Evolutionary conservation across 306 rosid species (phyloP), one percentile per base, ranked within the genome.

Genomic region (Fagus sylvatica): DNA sequence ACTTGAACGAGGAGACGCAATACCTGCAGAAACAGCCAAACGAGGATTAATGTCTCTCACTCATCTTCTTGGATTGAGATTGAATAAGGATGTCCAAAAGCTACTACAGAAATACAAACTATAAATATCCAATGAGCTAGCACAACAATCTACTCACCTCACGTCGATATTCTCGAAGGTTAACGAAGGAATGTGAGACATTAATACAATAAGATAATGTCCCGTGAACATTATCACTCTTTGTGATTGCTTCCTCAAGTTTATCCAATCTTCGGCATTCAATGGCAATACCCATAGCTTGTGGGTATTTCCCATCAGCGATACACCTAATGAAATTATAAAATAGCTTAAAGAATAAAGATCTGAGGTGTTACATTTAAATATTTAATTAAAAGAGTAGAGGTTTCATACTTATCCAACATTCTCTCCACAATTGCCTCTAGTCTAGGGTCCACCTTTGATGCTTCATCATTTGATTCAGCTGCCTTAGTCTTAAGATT

Each of bases 181-280:
- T 95, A 56, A 95, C 97, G 84, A 83, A 95, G 82, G 97, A 87
- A 85, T 95, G 97, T 62, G 99, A 95, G 81, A 95, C 86, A 39
- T 86, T 74, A 41, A 93, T 91, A 89, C 99, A 95, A 86, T 95
- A 95, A 48, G 98, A 91, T 57, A 95, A 76, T 75, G 96, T 91
- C 82, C 99, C 99, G 34, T 91, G 96, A 79, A 95, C 82, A 66
- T 90, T 91, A 82, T 95, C 99, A 84, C 99, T 95, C 87, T 71
- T 91, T n/a, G 90, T 93, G 77, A 95, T 90, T 46, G 99, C 99
- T 85, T 95, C 99, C 91, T 95, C 99, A 6, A 95, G 90, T 83
- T 93, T 95, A 90, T 95, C 99, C 84, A 95, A 86, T 81, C 99
- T 93, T 78, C 98, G 85, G 90, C 99, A 95, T 83, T 95, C 99